A percentile compares a stretch with the other conserved stretches of the same genome.
Conservation (phyloP, 2,329 filamentous ascomycete genomes). For the Coniochaeta prunicola region DNA sequence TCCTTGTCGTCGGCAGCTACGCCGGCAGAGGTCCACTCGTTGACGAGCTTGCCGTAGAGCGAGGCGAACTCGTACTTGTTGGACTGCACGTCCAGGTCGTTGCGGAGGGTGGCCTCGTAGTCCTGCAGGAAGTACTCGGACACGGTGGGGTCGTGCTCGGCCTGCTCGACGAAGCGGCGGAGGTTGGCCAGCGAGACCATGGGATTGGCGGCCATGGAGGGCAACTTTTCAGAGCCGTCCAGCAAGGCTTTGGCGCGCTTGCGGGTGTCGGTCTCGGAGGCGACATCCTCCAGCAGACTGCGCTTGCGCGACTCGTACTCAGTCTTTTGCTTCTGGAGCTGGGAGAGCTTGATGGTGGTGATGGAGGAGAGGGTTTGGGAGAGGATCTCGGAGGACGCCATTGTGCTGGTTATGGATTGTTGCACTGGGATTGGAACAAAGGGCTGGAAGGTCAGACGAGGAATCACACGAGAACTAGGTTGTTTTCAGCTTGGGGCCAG, state of each 20-base stretch:
- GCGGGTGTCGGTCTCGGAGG: slow-evolving; percentile 13
- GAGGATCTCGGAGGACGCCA: slow-evolving; percentile 25
- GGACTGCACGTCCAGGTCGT: slow-evolving; percentile 39
- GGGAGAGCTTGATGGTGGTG: slow-evolving; percentile 48
- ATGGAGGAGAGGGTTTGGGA: slow-evolving; percentile 47
- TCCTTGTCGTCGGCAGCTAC: slow-evolving; percentile 21
- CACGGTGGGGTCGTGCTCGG: slow-evolving; percentile 44
- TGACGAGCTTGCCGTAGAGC: slow-evolving; percentile 48
- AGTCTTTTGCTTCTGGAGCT: slow-evolving; percentile 43
- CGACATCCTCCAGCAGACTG: slow-evolving; percentile 25
- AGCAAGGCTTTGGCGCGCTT: slow-evolving; percentile 26
- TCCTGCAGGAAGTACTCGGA: slow-evolving; percentile 34
- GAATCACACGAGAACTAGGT: not conserved
- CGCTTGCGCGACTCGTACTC: slow-evolving; percentile 40
- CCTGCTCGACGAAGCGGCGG: slow-evolving; percentile 44
- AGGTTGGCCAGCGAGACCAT: slow-evolving; percentile 32
- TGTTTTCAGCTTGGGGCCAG: no score
- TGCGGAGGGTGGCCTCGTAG: slow-evolving; percentile 38
- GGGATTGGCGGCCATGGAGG: slow-evolving; percentile 20
- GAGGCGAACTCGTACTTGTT: slow-evolving; percentile 47
- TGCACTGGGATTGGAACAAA: not conserved
- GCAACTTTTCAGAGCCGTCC: slow-evolving; percentile 24
- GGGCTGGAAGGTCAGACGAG: not conserved
- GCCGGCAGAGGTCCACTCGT: slow-evolving; percentile 40
- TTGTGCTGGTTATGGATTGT: slow-evolving; percentile 9